Percentiles rank a stretch among this genome's conserved stretches.
These are phyloP conservation scores for Rhamnella rubrinervis DNA, from an alignment of 331 rosid species.

Conservation along the genomic window DNA sequence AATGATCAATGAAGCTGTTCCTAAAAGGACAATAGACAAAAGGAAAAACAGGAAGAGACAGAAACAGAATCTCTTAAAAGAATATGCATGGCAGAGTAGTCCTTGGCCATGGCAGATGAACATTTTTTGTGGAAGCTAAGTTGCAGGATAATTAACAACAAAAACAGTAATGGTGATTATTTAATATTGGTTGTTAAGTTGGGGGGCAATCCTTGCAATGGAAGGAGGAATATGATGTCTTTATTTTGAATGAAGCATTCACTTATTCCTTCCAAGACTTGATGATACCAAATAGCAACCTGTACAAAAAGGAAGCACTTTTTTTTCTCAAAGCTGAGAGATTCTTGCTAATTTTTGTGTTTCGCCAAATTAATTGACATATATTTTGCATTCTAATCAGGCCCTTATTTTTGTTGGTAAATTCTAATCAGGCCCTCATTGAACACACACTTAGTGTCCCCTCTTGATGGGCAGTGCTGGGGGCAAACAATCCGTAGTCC, in stretches of 20 bases:
- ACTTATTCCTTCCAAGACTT: conserved; percentile 29
- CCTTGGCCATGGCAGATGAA: conserved; percentile 27
- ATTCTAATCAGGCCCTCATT: no score
- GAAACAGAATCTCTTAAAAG: conserved; percentile 32
- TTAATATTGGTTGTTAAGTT: background rate
- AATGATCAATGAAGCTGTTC: conserved; percentile 20
- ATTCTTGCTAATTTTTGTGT: no score
- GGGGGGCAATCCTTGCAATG: no score
- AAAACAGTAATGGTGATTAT: background rate
- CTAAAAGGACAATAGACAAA: conserved; percentile 19
- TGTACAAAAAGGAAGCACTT: conserved; percentile 8
- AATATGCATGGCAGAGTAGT: conserved; percentile 20
- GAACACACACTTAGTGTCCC: background rate
- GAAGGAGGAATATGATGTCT: no score
- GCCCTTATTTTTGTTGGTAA: no score
- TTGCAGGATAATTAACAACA: background rate
- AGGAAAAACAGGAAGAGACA: conserved; percentile 26
- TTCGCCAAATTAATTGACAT: no score
- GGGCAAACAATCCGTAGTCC: no score
- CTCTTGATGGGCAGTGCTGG: background rate
- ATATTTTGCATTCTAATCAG: no score
- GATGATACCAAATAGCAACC: conserved; percentile 5
- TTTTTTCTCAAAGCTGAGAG: background rate
- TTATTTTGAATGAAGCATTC: conserved; percentile 15
- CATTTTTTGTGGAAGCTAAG: background rate